Evolutionary conservation across 2,329 filamentous ascomycete genomes (phyloP).

Genomic region (Grosmannia huntii): DNA sequence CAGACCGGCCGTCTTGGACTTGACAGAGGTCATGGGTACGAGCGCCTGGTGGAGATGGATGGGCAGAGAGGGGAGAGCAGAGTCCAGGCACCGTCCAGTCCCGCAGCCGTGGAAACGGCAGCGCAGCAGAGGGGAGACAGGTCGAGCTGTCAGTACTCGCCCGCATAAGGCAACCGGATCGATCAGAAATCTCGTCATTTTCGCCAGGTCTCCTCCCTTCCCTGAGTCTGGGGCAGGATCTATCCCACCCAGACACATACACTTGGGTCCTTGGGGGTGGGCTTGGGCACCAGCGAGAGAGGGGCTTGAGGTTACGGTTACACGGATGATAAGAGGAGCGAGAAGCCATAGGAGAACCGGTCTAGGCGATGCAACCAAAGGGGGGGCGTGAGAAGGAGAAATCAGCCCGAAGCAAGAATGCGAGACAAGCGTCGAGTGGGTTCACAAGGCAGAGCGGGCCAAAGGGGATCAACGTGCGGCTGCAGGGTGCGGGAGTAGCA

Average conservation of each 20-base stretch:
- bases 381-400: not conserved
- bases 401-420: not conserved
- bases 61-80: not conserved
- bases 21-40: too few relatives aligned
- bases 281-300: not conserved
- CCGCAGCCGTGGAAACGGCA: not conserved
- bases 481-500: not conserved
- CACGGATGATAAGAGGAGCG: not conserved
- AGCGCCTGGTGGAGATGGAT: too few relatives aligned
- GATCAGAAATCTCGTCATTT: conserved; percentile 3
- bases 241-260: not conserved
- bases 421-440: not conserved
- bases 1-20: not conserved
- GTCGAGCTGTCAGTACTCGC: conserved; percentile 2
- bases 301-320: not conserved
- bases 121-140: not conserved
- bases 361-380: not conserved
- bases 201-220: not conserved
- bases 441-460: not conserved
- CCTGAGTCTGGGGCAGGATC: not conserved
- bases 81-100: not conserved
- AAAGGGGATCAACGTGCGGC: not conserved
- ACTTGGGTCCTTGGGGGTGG: not conserved
- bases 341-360: not conserved
- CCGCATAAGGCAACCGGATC: conserved; percentile 1